Base-by-base conservation (phyloP, 192 early-diverging fungal genomes). In the Spizellomyces punctatus region DNA sequence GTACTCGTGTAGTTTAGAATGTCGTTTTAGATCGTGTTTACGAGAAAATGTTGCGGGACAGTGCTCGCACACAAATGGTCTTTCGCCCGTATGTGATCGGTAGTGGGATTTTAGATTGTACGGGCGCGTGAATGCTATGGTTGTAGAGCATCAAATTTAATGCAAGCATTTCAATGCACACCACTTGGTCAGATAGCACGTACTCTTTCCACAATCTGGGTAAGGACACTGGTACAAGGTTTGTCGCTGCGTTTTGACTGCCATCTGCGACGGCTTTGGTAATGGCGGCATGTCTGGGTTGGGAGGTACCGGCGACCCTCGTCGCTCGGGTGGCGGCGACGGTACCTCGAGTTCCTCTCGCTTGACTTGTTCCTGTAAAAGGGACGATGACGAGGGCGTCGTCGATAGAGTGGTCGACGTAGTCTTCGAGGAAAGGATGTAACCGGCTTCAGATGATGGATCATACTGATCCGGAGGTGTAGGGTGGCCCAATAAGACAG, bases 21-120 rank as follows among this genome's bases (percentile, higher is more conserved):
- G 92, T 17, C 95, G 88, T 76, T 94, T 96, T 50, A 95, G 83
- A 79, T 98, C 95, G 75, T 98, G 94, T 63, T 93, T 90, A 14
- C 95, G 85, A 21, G 94, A 90, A 83, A 98, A 98, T 9, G 85
- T 79, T 43, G 88, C 83, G 4, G 88, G 80, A 79, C 95, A 98
- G 56, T 83, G 63, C 43, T 81, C 73, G 82, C 90, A 91, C 17
- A 78, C 79, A 70, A 84, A 91, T 36, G 89, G 89, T 2, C 83
- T 70, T 58, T 90, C 89, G 42, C 83, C 86, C 27, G 89, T 89
- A 50, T 91, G 90, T 0, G 83, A 79, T 21, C 85, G 81, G 63
- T 83, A 87, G 57, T 91, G 90, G 5, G 87, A 88, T 58, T 90
- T 85, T 48, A 91, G 72, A 63, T 91, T 91, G 73, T 89, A 91